Evolutionary conservation across 2,329 filamentous ascomycete species (phyloP).

Genomic region (Monascus ruber): DNA sequence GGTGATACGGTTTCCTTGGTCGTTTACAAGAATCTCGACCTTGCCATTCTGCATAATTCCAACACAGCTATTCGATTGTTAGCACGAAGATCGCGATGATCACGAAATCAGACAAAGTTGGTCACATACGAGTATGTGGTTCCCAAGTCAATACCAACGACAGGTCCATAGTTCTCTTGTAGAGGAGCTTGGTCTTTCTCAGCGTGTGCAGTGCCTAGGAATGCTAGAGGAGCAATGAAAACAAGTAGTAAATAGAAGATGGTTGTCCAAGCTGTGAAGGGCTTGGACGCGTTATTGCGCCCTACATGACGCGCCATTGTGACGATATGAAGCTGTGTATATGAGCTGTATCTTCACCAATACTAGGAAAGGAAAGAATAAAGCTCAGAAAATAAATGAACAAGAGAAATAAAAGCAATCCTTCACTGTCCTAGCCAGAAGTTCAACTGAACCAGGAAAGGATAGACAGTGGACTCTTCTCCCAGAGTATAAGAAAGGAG

Average conservation of each 20-base stretch:
- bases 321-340: slow-evolving; percentile 12
- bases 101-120: background rate
- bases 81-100: slow-evolving; percentile 4
- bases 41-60: slow-evolving; percentile 94
- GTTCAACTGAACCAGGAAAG: background rate
- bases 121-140: slow-evolving; percentile 55
- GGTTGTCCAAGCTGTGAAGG: slow-evolving; percentile 67
- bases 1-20: slow-evolving; percentile 93
- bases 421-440: too few relatives aligned
- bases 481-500: background rate
- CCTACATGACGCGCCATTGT: slow-evolving; percentile 50
- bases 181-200: slow-evolving; percentile 56
- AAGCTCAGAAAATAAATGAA: background rate
- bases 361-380: slow-evolving; percentile 3
- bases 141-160: slow-evolving; percentile 92
- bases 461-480: too few relatives aligned
- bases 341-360: slow-evolving; percentile 5
- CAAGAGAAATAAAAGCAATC: too few relatives aligned
- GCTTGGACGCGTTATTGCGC: slow-evolving; percentile 52
- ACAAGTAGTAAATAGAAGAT: slow-evolving; percentile 86
- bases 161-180: slow-evolving; percentile 68
- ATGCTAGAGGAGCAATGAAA: slow-evolving; percentile 71
- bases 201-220: slow-evolving; percentile 64
- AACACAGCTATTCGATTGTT: slow-evolving; percentile 58
- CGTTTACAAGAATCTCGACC: slow-evolving; percentile 91